Base-by-base conservation (phyloP, 1,284 basidiomycete species). In the Gomphus bonarii region DNA sequence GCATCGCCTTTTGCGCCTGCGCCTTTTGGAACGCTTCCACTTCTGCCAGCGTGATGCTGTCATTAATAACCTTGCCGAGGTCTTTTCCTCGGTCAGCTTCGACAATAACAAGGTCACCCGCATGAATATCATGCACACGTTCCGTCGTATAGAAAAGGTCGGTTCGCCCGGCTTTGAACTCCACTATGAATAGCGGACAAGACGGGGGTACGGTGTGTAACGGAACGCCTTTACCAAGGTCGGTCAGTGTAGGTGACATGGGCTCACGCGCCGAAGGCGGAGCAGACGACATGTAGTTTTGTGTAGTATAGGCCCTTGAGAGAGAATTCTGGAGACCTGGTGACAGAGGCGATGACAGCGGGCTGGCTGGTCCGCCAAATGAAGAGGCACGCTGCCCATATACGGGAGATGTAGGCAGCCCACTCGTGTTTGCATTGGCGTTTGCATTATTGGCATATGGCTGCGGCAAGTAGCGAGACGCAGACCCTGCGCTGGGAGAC, bases 71-170 rank as follows among this genome's bases (percentile, higher is more conserved):
- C 66, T 88, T 91, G 35, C 94, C 94, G 50, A 97, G 67, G 71
- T 97, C 95, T 68, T 88, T 91, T 18, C 95, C 95, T 25, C 95
- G 79, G 70, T 98, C 95, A 8, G 94, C 95, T 70, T 98, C 95
- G 16, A 98, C 95, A 62, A 98, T 93, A 57, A 98, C 95, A 46
- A 95, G 73, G 68, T 98, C 95, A 3, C 92, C 95, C 16, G 85
- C 81, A 14, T 80, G 77, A 58, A 93, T 80, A 63, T 89, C 79
- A 33, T 75, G 70, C 58, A 73, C 73, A 6, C 69, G 71, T 64
- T 91, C 85, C 2, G 83, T 84, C 63, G 86, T 79, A 71, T 95
- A 98, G 71, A 93, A 97, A 35, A 99, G 73, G 69, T 98, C 95
- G 60, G 93, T 95, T 30, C 95, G 82, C 0, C 92, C 92, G 0